phyloP scores from a whole-genome alignment of 805 yeast species.

The Candida ipomoeae region DNA sequence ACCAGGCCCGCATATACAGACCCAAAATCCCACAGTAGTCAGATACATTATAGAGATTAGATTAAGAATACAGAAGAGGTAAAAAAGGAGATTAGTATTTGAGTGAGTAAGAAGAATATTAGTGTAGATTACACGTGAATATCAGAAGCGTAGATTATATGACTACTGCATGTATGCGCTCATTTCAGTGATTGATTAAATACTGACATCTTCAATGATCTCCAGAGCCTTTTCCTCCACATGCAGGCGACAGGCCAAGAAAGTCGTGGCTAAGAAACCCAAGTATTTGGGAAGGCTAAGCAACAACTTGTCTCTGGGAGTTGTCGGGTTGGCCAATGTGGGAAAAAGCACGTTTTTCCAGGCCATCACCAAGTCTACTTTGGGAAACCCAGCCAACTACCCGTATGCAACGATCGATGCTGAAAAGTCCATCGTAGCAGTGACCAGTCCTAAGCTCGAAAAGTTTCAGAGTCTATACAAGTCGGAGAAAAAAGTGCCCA shows the following conservation, averaged over 20 bases:
- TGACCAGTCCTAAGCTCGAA: constrained; percentile 87
- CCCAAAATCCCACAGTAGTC: not conserved
- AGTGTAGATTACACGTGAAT: no score
- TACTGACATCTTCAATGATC: not conserved
- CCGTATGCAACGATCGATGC: constrained; percentile 98
- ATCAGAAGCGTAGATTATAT: no score
- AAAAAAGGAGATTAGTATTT: no score
- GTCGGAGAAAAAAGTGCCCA: constrained; percentile 86
- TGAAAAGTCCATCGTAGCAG: constrained; percentile 94
- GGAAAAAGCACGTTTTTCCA: constrained; percentile 98
- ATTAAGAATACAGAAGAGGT: no score
- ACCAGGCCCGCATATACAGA: constrained; percentile 8
- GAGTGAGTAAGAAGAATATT: no score
- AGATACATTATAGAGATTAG: no score
- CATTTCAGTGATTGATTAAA: not conserved
- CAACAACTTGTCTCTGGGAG: constrained; percentile 47
- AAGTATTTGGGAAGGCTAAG: constrained; percentile 18
- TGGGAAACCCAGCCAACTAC: constrained; percentile 96
- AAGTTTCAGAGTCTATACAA: constrained; percentile 67
- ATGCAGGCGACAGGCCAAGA: constrained; percentile 14
- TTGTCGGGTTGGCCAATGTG: constrained; percentile 92
- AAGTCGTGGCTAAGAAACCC: constrained; percentile 5
- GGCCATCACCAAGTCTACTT: constrained; percentile 86
- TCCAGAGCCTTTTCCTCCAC: constrained; percentile 9
- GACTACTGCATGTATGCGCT: not conserved